Conservation (phyloP, 129 eudicot species). For the Apium graveolens region DNA sequence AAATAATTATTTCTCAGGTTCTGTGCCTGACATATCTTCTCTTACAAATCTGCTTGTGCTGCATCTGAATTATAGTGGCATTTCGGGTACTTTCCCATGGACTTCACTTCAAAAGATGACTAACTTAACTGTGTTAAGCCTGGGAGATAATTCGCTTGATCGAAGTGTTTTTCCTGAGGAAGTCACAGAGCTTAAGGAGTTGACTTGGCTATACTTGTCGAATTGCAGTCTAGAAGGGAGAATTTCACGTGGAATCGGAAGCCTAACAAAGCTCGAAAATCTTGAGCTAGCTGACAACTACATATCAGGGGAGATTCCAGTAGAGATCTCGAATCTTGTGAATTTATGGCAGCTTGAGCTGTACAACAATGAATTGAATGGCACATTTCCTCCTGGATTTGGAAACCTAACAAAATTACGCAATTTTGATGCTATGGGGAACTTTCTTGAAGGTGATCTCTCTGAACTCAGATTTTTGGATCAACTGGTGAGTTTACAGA, state of each 20-base stretch:
- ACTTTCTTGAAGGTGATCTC: slow-evolving; percentile 25
- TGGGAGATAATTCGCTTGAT: slow-evolving; percentile 73
- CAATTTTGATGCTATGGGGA: slow-evolving; percentile 32
- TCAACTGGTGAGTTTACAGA: slow-evolving; percentile 32
- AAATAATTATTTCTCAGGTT: slow-evolving; percentile 59
- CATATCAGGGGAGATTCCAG: slow-evolving; percentile 62
- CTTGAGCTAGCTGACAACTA: slow-evolving; percentile 51
- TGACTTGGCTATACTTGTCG: slow-evolving; percentile 68
- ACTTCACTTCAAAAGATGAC: slow-evolving; percentile 48
- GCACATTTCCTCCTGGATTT: slow-evolving; percentile 36
- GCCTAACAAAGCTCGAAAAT: slow-evolving; percentile 39
- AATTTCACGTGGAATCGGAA: slow-evolving; percentile 68
- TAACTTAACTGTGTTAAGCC: slow-evolving; percentile 38
- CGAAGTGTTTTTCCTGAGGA: slow-evolving; percentile 44
- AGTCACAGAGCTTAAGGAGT: slow-evolving; percentile 30
- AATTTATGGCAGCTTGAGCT: slow-evolving; percentile 58
- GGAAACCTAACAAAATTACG: slow-evolving; percentile 29
- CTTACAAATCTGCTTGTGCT: slow-evolving; percentile 33
- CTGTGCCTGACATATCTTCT: slow-evolving; percentile 47
- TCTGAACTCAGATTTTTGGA: slow-evolving; percentile 28
- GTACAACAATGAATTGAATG: slow-evolving; percentile 23
- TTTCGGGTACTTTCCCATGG: slow-evolving; percentile 74
- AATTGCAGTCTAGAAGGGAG: slow-evolving; percentile 67
- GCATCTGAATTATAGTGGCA: slow-evolving; percentile 48
- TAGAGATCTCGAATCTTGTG: slow-evolving; percentile 37